Base-by-base conservation (phyloP, 768 basidiomycete genomes). In the Suillus placidus region DNA sequence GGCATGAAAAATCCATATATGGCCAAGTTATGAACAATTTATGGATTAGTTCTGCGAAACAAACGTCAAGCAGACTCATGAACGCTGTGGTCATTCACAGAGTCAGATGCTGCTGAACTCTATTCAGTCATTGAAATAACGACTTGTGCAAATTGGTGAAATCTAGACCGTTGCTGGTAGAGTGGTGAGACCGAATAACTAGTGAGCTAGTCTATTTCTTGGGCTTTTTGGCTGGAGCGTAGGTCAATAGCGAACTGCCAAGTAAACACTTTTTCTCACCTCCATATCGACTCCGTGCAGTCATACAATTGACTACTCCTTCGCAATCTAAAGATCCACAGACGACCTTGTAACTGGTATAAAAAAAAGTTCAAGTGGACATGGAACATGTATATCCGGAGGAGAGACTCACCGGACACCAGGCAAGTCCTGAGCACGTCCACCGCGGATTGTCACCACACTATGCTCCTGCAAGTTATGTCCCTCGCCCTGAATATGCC, bases 401-500 rank as follows among this genome's bases (percentile, higher is more conserved):
- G n/a, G 54, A 38, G 6, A 37, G 30, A 78, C 87, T 61, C 70
- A 97, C 97, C 93, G 88, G 35, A 98, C 93, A 85, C 97, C 96
- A 43, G 97, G 97, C 76, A 99, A 83, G 89, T 99, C 97, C 82
- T 98, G 96, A 2, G 95, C 91, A 80, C 95, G 87, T 16, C 97
- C 97, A 6, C 97, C 97, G 71, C 96, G 82, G 23, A 99, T 87
- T 52, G 98, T 78, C 2, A 99, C 95, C 5, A 99, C 97, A 78
- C 91, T 92, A 73, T 99, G 97, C 76, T 99, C 97, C 80, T 99
- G 97, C 72, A 99, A 78, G 74, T 97, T 98, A 76, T 99, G 97
- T 0, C 97, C 97, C 74, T 99, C 97, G 71, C 97, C 97, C 54
- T 91, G 93, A 65, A 99, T 98, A 99, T 18, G 95, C 95, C 82